phyloP scores from a whole-genome alignment of 257 asterid genomes.

The Fraxinus quadrangulata region DNA sequence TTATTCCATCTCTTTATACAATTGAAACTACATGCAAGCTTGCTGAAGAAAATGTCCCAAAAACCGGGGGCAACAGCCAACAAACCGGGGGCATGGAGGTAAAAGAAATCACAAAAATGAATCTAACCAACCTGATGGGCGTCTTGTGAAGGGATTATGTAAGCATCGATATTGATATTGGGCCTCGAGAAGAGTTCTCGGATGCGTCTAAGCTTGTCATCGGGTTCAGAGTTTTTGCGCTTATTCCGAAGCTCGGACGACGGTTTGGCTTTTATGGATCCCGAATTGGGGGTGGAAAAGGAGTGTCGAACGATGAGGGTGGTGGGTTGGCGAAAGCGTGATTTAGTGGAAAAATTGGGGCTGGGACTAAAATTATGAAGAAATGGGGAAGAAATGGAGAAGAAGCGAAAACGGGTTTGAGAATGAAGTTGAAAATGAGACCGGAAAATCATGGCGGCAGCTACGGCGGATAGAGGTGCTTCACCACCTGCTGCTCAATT shows the following conservation, averaged over 20 bases:
- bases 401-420: conserved; percentile 41
- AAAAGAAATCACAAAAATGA: conserved; percentile 7
- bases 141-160: conserved; percentile 93
- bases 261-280: conserved; percentile 81
- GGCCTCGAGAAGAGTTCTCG: conserved; percentile 75
- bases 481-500: conserved; percentile 9
- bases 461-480: conserved; percentile 26
- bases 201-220: conserved; percentile 66
- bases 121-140: conserved; percentile 77
- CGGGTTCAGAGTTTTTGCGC: conserved; percentile 41
- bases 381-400: conserved; percentile 41
- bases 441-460: conserved; percentile 42
- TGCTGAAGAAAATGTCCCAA: not conserved
- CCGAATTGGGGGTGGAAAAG: conserved; percentile 39
- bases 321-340: conserved; percentile 24
- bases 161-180: conserved; percentile 72
- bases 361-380: conserved; percentile 42
- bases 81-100: not conserved
- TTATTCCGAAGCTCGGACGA: conserved; percentile 75
- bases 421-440: conserved; percentile 40
- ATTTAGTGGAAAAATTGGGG: conserved; percentile 37
- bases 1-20: not conserved
- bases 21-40: not conserved
- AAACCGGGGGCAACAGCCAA: not conserved
- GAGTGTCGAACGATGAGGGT: conserved; percentile 31